Base-by-base conservation (phyloP, 768 basidiomycete species). In the Trametopsis cervina region DNA sequence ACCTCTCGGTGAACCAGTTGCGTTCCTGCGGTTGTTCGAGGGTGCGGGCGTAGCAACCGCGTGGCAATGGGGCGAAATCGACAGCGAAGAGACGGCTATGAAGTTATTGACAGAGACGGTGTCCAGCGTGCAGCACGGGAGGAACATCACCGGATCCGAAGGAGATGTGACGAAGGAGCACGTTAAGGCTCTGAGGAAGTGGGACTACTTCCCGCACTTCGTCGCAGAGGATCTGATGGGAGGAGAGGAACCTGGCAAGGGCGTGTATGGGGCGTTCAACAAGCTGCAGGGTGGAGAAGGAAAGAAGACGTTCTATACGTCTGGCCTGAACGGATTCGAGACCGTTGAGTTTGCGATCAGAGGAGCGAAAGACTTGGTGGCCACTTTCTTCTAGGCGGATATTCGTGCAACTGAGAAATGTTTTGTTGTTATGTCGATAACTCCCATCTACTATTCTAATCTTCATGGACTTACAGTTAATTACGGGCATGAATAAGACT, bases 341-440 rank as follows among this genome's bases (percentile, higher is more conserved):
- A 43, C 42, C 13, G 42, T 43, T 5, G 42, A 43, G 42, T 43
- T 43, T 43, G 42, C 42, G 13, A 25, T 43, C 17, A 43, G 42
- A 26, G 42, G 13, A 20, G 42, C 13, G n/a, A 17, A 20, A 22
- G 42, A 43, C 22, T 12, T 43, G 17, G 42, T 25, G 5, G 23
- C n/a, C 5, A 20, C 42, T 17, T 43, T 20, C 24, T 43, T 43
- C 23, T 43, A 10, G 22, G 15, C 29, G 29, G 29, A 33, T 15
- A 15, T 33, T n/a, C n/a, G n/a, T n/a, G n/a, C n/a, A n/a, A n/a
- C n/a, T n/a, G n/a, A n/a, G n/a, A n/a, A n/a, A n/a, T n/a, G n/a
- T n/a, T n/a, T n/a, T n/a, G n/a, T n/a, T n/a, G n/a, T n/a, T n/a
- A n/a, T n/a, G n/a, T n/a, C n/a, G n/a, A n/a, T n/a, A n/a, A n/a